Evolutionary conservation across 2,329 filamentous ascomycete genomes (phyloP), one percentile per base, ranked within the genome.

Genomic region (Podosphaera fusca): DNA sequence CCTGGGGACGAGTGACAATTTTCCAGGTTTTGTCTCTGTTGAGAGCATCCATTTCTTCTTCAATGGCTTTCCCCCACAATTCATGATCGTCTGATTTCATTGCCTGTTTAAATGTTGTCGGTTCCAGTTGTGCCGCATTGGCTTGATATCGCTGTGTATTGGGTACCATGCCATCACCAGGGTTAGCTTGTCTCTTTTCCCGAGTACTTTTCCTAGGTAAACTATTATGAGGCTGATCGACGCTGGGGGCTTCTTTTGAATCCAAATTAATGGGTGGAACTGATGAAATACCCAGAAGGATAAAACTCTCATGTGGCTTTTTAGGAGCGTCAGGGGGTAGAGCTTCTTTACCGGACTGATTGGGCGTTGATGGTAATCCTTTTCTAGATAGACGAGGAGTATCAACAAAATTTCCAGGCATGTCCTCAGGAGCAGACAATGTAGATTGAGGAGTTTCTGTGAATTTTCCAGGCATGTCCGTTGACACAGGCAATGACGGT

Each of bases 1-100:
- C 29, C 30, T 53, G 9, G n/a, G 50, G 50, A 33, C 50, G 50
- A 53, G 30, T 30, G 31, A 53, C 33, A 38, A 38, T 53, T 53
- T 53, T 7, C 50, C 50, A 53, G 14, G 33, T 53, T 4, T 53
- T n/a, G 33, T 53, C 36, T 31, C 33, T 53, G 1, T 30, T 31
- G 30, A 53, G 50, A 33, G 33, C 14, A 53, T 53, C 34, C 50
- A 53, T 53, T n/a, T 53, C 50, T 53, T 53, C 50, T 12, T 53
- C 50, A 4, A 53, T 36, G 31, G 30, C 31, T 53, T 53, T 38
- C 30, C 14, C 30, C 30, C 50, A 53, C 33, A 53, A 31, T 31
- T 53, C 50, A 53, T 53, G 30, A n/a, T 53, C 31, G 50, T 35
- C 50, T n/a, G 33, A 53, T 34, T 51, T 51, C 30, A 51, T 51